These are phyloP conservation scores for Echium plantagineum DNA, from an alignment of 257 asterid genomes.

Conservation along the genomic window DNA sequence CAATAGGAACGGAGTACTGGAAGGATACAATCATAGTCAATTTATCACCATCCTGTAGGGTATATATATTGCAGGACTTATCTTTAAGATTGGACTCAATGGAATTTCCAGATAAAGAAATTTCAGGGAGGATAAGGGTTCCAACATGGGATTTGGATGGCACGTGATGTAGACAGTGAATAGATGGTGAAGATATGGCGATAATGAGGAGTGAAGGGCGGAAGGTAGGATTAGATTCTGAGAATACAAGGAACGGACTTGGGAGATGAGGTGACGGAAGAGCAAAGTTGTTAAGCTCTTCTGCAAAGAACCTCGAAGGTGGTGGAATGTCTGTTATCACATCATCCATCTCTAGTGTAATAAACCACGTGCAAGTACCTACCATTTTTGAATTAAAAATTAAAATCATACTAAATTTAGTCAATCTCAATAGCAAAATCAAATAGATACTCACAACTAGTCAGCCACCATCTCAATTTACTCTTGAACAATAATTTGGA, in stretches of 20 bases:
- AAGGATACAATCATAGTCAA: constrained; percentile 47
- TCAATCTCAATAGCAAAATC: not conserved
- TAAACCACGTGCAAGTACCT: not conserved
- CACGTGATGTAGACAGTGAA: constrained; percentile 54
- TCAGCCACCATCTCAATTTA: no score
- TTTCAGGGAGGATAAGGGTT: constrained; percentile 69
- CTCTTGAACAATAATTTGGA: no score
- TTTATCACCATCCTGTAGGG: constrained; percentile 39
- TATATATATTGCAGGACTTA: constrained; percentile 74
- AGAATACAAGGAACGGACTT: constrained; percentile 56
- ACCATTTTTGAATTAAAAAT: not conserved
- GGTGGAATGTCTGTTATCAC: constrained; percentile 87
- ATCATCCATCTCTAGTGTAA: constrained; percentile 59
- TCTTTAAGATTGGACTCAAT: constrained; percentile 48
- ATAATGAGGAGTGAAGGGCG: constrained; percentile 67
- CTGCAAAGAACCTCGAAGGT: constrained; percentile 81
- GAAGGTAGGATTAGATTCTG: constrained; percentile 32
- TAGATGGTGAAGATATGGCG: constrained; percentile 68
- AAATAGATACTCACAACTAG: not conserved
- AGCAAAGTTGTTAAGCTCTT: constrained; percentile 85
- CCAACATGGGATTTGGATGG: constrained; percentile 58
- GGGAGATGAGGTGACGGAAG: constrained; percentile 72
- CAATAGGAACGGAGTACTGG: constrained; percentile 60
- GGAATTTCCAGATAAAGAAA: constrained; percentile 63
- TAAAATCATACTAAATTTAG: not conserved